Evolutionary conservation across 208 protist species (phyloP), one percentile per base, ranked within the genome.

Genomic region (Crithidia sp.): DNA sequence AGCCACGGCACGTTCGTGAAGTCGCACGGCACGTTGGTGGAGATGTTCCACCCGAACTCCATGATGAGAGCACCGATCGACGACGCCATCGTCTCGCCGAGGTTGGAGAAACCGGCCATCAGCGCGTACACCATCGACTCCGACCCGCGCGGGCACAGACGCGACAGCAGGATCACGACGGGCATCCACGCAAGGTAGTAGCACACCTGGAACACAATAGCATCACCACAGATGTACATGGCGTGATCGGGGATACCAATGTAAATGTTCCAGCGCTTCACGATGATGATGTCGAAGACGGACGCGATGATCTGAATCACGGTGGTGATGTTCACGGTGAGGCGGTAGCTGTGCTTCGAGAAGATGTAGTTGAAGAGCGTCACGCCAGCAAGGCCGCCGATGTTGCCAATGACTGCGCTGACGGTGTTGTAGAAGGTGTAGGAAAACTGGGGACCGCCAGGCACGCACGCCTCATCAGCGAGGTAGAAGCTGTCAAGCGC

Each of bases 51-150:
- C 41, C 78, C 69, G 45, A 70, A 80, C 61, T 86, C 74, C 73
- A 91, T 89, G 43, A 93, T 43, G 16, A 89, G 14, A 41, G 75
- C 75, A 50, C 83, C 90, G 49, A 89, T 71, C 1, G 77, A 68
- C 14, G 56, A 56, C 9, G 84, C 61, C n/a, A 89, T 80, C n/a
- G 71, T 64, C 63, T 81, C 71, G n/a, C 87, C 91, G 47, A 96
- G 83, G 76, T 93, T 92, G 14, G 83, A 67, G 66, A 88, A 92
- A 12, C 91, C 91, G 12, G 87, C 91, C 45, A 96, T 74, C 5
- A 96, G 72, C 28, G 91, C 85, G 53, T 88, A 93, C 60, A 93
- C 79, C 67, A 87, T 93, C 9, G 69, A 77, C 76, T 96, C 87
- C 55, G 88, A 84, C 44, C 85, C 88, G 50, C 82, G 85, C 40